phyloP scores from a whole-genome alignment of 75 land plant genomes.

The Cunninghamia lanceolata region DNA sequence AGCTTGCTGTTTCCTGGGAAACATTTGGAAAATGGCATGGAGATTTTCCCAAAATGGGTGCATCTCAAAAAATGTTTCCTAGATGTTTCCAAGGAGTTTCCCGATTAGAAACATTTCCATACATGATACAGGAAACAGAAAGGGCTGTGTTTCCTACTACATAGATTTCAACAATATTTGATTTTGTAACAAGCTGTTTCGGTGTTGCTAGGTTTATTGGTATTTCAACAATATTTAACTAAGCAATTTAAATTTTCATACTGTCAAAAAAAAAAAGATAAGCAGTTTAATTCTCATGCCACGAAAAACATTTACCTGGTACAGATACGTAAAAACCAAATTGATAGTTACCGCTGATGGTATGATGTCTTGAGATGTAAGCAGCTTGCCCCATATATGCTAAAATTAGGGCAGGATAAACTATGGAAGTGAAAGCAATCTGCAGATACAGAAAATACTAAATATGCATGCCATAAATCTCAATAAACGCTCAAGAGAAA shows the following conservation, averaged over 20 bases:
- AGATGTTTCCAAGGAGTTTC: not conserved
- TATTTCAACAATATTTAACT: too few relatives aligned
- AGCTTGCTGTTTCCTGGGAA: not conserved
- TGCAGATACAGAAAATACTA: conserved; percentile 14
- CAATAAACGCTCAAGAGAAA: not conserved
- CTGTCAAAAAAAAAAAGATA: not conserved
- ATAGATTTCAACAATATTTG: not conserved
- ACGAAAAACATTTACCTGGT: conserved; percentile 32
- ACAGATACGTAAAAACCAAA: conserved; percentile 56
- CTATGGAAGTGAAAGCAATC: conserved; percentile 45
- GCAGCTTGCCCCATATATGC: conserved; percentile 68
- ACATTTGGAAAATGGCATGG: not conserved
- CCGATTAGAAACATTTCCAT: not conserved
- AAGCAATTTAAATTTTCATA: not conserved
- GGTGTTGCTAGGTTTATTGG: too few relatives aligned
- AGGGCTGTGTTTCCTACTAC: not conserved
- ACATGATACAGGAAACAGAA: not conserved
- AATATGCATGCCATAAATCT: not conserved
- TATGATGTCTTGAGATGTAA: conserved; percentile 39
- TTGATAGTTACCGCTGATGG: conserved; percentile 16
- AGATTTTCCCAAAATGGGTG: not conserved
- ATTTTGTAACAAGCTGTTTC: too few relatives aligned
- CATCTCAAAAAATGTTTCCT: not conserved
- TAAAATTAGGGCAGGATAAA: conserved; percentile 39
- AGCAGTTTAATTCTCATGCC: not conserved